These are phyloP conservation scores for Sphaerosporella brunnea DNA, from an alignment of 495 filamentous ascomycete genomes.

Conservation along the genomic window DNA sequence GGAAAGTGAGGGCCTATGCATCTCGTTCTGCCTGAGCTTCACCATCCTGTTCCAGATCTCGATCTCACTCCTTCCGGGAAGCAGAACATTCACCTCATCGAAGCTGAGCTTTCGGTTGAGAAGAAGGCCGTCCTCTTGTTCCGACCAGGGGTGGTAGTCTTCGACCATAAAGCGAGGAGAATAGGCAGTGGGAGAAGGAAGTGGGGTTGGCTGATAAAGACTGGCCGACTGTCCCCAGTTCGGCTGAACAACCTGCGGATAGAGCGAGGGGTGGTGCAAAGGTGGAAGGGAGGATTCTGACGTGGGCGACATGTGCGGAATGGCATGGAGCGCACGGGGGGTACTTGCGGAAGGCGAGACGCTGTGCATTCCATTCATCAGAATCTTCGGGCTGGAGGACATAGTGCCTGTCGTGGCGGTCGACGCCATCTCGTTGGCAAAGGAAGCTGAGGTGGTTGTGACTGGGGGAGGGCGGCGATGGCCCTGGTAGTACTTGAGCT, in stretches of 20 bases:
- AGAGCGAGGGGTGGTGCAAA: slow-evolving; percentile 2
- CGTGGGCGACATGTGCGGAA: slow-evolving; percentile 20
- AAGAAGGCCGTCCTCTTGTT: slow-evolving; percentile 22
- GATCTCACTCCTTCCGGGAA: slow-evolving; percentile 17
- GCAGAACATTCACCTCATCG: slow-evolving; percentile 25
- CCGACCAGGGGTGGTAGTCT: slow-evolving; percentile 14
- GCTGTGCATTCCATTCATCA: slow-evolving; percentile 22
- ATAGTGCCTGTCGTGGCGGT: slow-evolving; percentile 20
- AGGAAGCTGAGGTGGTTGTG: slow-evolving; percentile 25
- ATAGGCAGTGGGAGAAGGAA: slow-evolving; percentile 23
- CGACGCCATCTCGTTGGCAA: slow-evolving; percentile 26
- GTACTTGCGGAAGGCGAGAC: slow-evolving; percentile 20
- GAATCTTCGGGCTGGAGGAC: slow-evolving; percentile 18
- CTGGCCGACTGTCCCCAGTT: slow-evolving; percentile 9
- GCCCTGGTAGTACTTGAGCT: slow-evolving; percentile 26
- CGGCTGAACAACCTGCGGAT: neutral
- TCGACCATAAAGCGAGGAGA: slow-evolving; percentile 15
- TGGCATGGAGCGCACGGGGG: slow-evolving; percentile 20
- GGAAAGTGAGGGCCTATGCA: neutral
- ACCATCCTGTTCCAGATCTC: slow-evolving; percentile 24
- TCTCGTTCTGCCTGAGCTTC: slow-evolving; percentile 17
- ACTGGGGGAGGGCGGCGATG: slow-evolving; percentile 25
- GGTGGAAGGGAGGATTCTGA: slow-evolving; percentile 19
- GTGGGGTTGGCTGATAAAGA: slow-evolving; percentile 22
- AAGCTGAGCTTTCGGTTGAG: slow-evolving; percentile 23